phyloP scores from a whole-genome alignment of 2,329 filamentous ascomycete genomes.

The Endoconidiophora polonica region DNA sequence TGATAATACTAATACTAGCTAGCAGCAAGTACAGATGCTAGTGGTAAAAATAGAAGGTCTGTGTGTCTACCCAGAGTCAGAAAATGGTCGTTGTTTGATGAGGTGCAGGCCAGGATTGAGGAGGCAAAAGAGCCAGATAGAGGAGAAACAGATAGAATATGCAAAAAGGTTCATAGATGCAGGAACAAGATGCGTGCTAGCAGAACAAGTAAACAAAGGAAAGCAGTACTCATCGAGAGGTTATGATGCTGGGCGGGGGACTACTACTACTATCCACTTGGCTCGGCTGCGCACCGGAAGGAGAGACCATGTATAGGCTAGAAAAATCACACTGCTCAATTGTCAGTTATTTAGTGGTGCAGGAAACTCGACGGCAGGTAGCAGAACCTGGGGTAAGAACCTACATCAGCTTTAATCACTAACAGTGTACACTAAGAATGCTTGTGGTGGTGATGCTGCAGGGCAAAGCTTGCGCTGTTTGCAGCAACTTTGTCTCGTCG shows the following conservation, averaged over 20 bases:
- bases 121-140: background rate
- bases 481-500: background rate
- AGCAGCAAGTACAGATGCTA: background rate
- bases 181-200: background rate
- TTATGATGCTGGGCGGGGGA: background rate
- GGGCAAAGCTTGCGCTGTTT: background rate
- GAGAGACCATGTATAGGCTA: too few relatives aligned
- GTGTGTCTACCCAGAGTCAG: background rate
- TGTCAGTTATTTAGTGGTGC: too few relatives aligned
- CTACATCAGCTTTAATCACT: too few relatives aligned
- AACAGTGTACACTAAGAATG: too few relatives aligned
- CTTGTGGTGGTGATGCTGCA: too few relatives aligned
- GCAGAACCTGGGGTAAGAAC: too few relatives aligned
- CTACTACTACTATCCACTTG: too few relatives aligned
- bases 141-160: too few relatives aligned
- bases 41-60: conserved; percentile 6
- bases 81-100: background rate
- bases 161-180: too few relatives aligned
- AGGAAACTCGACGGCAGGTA: too few relatives aligned
- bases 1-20: background rate
- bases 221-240: background rate
- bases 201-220: background rate
- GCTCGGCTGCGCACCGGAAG: too few relatives aligned
- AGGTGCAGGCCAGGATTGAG: background rate
- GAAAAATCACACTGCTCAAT: too few relatives aligned